These are phyloP conservation scores for Aspergillus sp. DNA, from an alignment of 2,329 filamentous ascomycete species.

Conservation along the genomic window DNA sequence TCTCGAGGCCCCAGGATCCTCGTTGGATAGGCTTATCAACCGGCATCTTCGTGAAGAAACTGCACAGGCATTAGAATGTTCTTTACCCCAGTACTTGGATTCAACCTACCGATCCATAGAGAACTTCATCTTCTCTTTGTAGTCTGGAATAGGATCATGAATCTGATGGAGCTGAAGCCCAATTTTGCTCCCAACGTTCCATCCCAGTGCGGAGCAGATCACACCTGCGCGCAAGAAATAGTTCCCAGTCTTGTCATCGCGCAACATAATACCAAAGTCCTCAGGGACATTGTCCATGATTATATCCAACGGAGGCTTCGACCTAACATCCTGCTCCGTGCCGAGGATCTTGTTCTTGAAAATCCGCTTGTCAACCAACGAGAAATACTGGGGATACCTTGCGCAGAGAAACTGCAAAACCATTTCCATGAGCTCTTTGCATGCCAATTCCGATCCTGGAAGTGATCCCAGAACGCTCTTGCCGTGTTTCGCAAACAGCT, in stretches of 20 bases:
- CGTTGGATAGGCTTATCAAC: conserved; percentile 75
- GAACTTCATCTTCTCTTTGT: conserved; percentile 82
- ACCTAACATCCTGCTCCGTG: conserved; percentile 60
- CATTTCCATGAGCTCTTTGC: conserved; percentile 88
- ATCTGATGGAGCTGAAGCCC: conserved; percentile 69
- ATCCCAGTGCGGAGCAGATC: conserved; percentile 77
- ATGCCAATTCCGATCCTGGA: conserved; percentile 74
- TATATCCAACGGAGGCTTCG: conserved; percentile 65
- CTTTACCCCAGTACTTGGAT: not conserved
- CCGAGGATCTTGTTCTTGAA: conserved; percentile 70
- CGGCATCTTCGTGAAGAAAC: conserved; percentile 79
- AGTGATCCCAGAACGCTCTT: conserved; percentile 64
- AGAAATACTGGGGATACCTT: conserved; percentile 75
- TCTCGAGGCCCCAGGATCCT: conserved; percentile 79
- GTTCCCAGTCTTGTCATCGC: conserved; percentile 67
- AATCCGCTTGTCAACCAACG: conserved; percentile 53
- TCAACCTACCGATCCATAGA: conserved; percentile 73
- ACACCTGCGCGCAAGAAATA: conserved; percentile 75
- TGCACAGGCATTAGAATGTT: conserved; percentile 28
- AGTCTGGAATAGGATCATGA: conserved; percentile 74
- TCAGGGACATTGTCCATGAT: conserved; percentile 78
- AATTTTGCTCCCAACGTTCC: conserved; percentile 74
- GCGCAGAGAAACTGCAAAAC: conserved; percentile 73
- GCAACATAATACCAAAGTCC: conserved; percentile 75
- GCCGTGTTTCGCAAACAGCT: conserved; percentile 64